Base-by-base conservation (phyloP, 805 yeast genomes). In the Hanseniaspora clermontiae region DNA sequence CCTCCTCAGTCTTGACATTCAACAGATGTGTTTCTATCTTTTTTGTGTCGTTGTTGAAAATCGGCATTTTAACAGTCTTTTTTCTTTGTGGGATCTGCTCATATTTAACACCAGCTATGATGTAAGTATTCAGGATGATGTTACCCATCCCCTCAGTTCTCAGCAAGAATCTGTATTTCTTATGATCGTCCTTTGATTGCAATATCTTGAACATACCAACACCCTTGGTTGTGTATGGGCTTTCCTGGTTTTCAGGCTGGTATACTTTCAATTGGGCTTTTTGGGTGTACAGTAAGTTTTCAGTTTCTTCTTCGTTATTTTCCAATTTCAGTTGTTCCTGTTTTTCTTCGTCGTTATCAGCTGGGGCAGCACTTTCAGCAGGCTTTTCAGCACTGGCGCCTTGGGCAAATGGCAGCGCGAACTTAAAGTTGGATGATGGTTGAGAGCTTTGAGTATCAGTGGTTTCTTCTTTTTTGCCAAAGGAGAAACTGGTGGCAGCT, bases 131-230 rank as follows among this genome's bases (percentile, higher is more conserved):
- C 59, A 91, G 70, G 48, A 91, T 68, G 15, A 89, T 82, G 62
- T 95, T 78, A 42, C 84, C 83, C 42, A 88, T 82, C 32, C 96
- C 96, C 57, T 90, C 97, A 0, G 96, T 87, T 64, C 97, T 80
- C 20, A 91, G 77, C 39, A 91, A 71, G 14, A 87, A 70, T 66
- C 97, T 80, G 2, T 82, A 66, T 65, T 87, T 87, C 0, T 65
- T 59, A 24, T 73, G 71, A 10, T 84, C 81, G 1, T 72, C 75
- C 52, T 76, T 76, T 63, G 83, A 76, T 58, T 77, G 80, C 56
- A 91, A 72, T 12, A 91, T 73, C 63, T 87, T 85, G 62, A 89
- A 73, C 51, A 83, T 90, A 3, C 97, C 97, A 2, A 89, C 73
- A 12, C 97, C 97, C 60, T 77, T 77, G 6, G 80, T 70, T 39